Evolutionary conservation across 2,329 filamentous ascomycete genomes (phyloP).

Genomic region (Hypoxylon sp.): DNA sequence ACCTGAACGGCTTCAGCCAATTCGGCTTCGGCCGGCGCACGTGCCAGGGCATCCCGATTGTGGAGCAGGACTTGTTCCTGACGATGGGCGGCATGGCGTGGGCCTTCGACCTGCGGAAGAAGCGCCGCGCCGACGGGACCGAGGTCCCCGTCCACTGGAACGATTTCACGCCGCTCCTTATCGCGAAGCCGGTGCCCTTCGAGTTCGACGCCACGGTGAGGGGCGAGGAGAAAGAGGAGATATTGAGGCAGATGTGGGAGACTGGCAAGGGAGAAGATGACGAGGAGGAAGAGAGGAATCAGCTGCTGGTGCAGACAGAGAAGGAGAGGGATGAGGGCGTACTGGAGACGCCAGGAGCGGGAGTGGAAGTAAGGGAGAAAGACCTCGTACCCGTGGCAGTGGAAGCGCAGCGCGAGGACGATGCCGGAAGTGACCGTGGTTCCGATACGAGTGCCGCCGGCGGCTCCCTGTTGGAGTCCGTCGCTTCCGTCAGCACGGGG

Average conservation of each 20-base stretch:
- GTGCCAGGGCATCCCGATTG: slow-evolving; percentile 61
- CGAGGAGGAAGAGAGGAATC: slow-evolving; percentile 44
- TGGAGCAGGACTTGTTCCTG: slow-evolving; percentile 60
- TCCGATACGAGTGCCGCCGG: slow-evolving; percentile 37
- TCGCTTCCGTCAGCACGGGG: slow-evolving; percentile 31
- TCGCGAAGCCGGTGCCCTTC: slow-evolving; percentile 61
- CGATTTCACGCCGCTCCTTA: slow-evolving; percentile 60
- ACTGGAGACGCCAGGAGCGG: background rate
- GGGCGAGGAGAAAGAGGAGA: slow-evolving; percentile 43
- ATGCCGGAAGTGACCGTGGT: slow-evolving; percentile 38
- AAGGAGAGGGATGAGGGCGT: slow-evolving; percentile 6
- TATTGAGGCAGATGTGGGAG: slow-evolving; percentile 57
- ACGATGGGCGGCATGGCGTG: slow-evolving; percentile 59
- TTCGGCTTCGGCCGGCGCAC: slow-evolving; percentile 70
- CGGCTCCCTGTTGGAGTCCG: slow-evolving; percentile 25
- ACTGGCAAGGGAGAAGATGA: slow-evolving; percentile 55
- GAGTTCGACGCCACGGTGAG: slow-evolving; percentile 58
- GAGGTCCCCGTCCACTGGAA: slow-evolving; percentile 61
- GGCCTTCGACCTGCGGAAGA: slow-evolving; percentile 55
- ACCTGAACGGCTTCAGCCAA: slow-evolving; percentile 59
- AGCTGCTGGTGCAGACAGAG: slow-evolving; percentile 16
- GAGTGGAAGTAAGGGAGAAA: background rate
- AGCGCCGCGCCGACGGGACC: slow-evolving; percentile 47
- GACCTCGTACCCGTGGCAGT: too few species aligned
- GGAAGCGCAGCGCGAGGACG: slow-evolving; percentile 21